phyloP scores from a whole-genome alignment of 139 green algal genomes.

The Chlamydomonas asymmetrica region DNA sequence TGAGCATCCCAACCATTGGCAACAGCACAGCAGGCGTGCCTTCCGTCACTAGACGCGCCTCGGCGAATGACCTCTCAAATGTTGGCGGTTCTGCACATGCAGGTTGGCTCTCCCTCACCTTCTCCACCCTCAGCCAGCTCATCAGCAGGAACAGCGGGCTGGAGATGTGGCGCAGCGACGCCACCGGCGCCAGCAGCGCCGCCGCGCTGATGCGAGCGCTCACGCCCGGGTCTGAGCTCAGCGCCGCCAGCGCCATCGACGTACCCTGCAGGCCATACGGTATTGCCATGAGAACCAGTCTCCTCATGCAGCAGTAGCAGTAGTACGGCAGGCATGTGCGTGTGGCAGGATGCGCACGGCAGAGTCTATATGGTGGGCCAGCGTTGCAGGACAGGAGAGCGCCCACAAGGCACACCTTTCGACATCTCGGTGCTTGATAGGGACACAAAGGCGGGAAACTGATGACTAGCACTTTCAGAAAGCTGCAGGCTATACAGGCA shows the following conservation, averaged over 20 bases:
- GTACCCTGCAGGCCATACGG: conserved; percentile 52
- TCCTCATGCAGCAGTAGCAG: background rate
- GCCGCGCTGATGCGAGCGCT: conserved; percentile 24
- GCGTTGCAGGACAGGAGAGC: no score
- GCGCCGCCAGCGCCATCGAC: conserved; percentile 60
- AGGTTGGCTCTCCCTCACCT: background rate
- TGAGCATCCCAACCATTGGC: no score
- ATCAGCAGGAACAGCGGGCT: conserved; percentile 37
- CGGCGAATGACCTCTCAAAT: background rate
- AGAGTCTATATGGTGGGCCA: no score
- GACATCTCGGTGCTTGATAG: no score
- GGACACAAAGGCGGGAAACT: no score
- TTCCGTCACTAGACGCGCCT: background rate
- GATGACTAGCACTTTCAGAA: no score
- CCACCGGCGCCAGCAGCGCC: conserved; percentile 58
- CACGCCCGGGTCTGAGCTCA: conserved; percentile 37
- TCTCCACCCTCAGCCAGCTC: conserved; percentile 37
- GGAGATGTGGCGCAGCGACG: conserved; percentile 46
- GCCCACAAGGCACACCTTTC: no score
- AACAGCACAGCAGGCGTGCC: no score
- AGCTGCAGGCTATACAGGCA: no score
- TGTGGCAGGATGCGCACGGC: no score
- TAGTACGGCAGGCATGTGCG: no score
- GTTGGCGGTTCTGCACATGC: background rate
- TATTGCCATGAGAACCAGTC: conserved; percentile 21